Conservation (phyloP, 768 basidiomycete genomes). For the Sutorius australiensis region DNA sequence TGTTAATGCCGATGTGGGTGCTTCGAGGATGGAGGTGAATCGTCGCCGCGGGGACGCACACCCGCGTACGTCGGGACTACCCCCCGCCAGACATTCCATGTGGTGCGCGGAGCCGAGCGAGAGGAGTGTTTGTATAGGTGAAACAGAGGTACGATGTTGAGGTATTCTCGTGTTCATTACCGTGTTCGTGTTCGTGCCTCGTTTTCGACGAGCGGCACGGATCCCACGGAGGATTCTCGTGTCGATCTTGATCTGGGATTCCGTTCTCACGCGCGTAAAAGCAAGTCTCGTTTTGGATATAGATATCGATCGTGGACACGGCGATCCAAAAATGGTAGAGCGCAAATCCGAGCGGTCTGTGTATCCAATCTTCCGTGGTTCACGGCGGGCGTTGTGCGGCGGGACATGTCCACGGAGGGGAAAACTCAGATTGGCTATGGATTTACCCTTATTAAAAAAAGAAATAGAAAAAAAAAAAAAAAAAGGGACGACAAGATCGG, state of each 20-base stretch:
- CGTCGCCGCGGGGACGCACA: too few relatives aligned
- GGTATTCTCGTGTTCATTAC: not conserved
- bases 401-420: conserved; percentile 27
- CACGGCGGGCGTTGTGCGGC: too few relatives aligned
- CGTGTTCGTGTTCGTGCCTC: not conserved
- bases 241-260: conserved; percentile 55
- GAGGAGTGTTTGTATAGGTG: too few relatives aligned
- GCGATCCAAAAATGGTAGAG: conserved; percentile 24
- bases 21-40: too few relatives aligned
- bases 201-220: conserved; percentile 1
- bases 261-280: conserved; percentile 44
- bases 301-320: conserved; percentile 2
- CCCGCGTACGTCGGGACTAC: too few relatives aligned
- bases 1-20: too few relatives aligned
- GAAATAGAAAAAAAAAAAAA: too few relatives aligned
- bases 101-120: too few relatives aligned
- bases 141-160: too few relatives aligned
- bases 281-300: conserved; percentile 11
- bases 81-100: too few relatives aligned
- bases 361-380: conserved; percentile 17
- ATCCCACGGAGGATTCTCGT: conserved; percentile 31
- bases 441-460: conserved; percentile 14
- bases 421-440: conserved; percentile 17
- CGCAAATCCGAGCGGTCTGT: conserved; percentile 18
- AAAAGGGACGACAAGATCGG: conserved; percentile 34